phyloP scores from a whole-genome alignment of 441 rosid genomes.

The Adansonia rubrostipa region DNA sequence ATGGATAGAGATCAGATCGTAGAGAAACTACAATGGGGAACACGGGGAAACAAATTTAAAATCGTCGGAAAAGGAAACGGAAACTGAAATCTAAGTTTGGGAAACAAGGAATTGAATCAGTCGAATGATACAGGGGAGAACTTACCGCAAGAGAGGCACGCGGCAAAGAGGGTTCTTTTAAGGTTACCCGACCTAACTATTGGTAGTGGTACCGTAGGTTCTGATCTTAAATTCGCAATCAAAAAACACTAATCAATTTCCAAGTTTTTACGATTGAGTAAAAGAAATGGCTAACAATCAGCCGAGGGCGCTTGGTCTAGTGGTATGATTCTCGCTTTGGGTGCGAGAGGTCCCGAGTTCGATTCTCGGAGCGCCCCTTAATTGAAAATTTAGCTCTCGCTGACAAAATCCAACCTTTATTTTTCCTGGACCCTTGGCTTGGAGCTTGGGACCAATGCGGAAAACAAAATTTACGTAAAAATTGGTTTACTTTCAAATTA shows the following conservation, averaged over 20 bases:
- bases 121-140: neutral
- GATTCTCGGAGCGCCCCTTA: conserved; percentile 83
- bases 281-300: too few species aligned
- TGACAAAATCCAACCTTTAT: too few species aligned
- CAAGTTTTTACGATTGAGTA: too few species aligned
- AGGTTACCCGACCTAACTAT: neutral
- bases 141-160: neutral
- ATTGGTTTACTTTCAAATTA: too few species aligned
- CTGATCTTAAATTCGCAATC: too few species aligned
- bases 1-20: neutral
- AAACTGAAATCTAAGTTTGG: neutral
- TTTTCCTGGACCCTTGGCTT: too few species aligned
- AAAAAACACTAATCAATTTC: too few species aligned
- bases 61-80: neutral
- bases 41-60: neutral
- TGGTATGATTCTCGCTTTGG: conserved; percentile 92
- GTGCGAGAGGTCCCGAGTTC: conserved; percentile 89
- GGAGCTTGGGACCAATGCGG: too few species aligned
- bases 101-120: neutral
- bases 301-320: conserved; percentile 50
- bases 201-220: too few species aligned
- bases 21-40: neutral
- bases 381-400: too few species aligned
- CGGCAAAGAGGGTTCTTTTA: neutral
- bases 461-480: too few species aligned